Conservation (phyloP, 768 basidiomycete species). For the Podaxis mareebaensis region DNA sequence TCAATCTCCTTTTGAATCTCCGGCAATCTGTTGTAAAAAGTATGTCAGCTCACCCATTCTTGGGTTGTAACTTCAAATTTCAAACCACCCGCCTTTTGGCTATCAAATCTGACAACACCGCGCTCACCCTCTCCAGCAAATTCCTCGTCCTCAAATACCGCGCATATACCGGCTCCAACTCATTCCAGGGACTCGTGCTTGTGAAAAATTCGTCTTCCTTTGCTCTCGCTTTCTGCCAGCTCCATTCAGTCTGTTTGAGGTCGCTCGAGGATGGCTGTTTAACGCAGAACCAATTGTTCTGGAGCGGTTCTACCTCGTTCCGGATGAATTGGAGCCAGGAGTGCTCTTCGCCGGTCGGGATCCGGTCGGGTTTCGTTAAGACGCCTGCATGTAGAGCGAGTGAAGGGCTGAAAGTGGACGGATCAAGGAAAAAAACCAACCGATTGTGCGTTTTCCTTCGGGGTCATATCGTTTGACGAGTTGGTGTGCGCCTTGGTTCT, state of each 20-base stretch:
- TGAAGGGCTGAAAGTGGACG: not conserved
- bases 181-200: slow-evolving; percentile 51
- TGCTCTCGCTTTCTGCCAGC: slow-evolving; percentile 61
- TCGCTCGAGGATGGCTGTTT: slow-evolving; percentile 55
- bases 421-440: slow-evolving; percentile 34
- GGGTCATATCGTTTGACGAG: slow-evolving; percentile 63
- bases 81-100: slow-evolving; percentile 47
- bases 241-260: slow-evolving; percentile 44
- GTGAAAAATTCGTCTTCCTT: slow-evolving; percentile 61
- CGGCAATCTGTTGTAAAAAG: slow-evolving; percentile 53
- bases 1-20: slow-evolving; percentile 61
- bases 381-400: slow-evolving; percentile 46
- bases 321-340: slow-evolving; percentile 59
- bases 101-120: slow-evolving; percentile 63
- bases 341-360: slow-evolving; percentile 52
- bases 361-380: slow-evolving; percentile 74
- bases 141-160: slow-evolving; percentile 55
- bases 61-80: not conserved
- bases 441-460: slow-evolving; percentile 67
- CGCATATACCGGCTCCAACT: slow-evolving; percentile 49
- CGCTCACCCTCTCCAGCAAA: slow-evolving; percentile 58
- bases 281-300: slow-evolving; percentile 62
- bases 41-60: slow-evolving; percentile 56
- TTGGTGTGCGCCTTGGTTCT: slow-evolving; percentile 76
- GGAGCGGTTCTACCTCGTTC: slow-evolving; percentile 50